These are phyloP conservation scores for Mycena haematopus DNA, from an alignment of 768 basidiomycete genomes.

Conservation along the genomic window DNA sequence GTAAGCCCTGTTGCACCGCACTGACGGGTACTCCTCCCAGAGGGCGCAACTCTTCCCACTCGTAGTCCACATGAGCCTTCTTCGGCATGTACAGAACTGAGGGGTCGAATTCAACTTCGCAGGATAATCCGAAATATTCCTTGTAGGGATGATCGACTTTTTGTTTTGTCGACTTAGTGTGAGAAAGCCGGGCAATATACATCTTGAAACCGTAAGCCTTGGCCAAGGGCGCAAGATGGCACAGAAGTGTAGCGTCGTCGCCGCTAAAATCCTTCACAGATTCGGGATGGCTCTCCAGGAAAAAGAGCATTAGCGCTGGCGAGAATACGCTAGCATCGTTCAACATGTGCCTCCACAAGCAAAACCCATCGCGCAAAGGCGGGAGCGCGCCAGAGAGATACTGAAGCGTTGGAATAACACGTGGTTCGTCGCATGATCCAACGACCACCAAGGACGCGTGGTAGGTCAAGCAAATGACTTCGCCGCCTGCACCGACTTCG, in stretches of 20 bases:
- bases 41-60: no score
- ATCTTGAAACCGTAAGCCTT: constrained; percentile 21
- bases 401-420: background rate
- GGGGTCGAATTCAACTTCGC: no score
- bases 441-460: background rate
- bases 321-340: background rate
- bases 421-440: no score
- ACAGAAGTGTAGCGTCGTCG: constrained; percentile 8
- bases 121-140: no score
- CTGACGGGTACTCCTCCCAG: no score
- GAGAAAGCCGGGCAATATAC: background rate
- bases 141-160: constrained; percentile 9
- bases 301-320: background rate
- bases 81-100: no score
- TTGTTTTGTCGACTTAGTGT: constrained; percentile 4
- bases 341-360: constrained; percentile 1
- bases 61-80: no score
- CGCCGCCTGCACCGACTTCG: no score
- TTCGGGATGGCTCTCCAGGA: background rate
- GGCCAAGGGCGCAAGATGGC: constrained; percentile 12
- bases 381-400: constrained; percentile 2
- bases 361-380: constrained; percentile 7
- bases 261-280: background rate
- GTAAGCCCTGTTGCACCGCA: no score
- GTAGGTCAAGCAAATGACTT: constrained; percentile 11